phyloP scores from a whole-genome alignment of 169 alveolate genomes.

The Neospora caninum region DNA sequence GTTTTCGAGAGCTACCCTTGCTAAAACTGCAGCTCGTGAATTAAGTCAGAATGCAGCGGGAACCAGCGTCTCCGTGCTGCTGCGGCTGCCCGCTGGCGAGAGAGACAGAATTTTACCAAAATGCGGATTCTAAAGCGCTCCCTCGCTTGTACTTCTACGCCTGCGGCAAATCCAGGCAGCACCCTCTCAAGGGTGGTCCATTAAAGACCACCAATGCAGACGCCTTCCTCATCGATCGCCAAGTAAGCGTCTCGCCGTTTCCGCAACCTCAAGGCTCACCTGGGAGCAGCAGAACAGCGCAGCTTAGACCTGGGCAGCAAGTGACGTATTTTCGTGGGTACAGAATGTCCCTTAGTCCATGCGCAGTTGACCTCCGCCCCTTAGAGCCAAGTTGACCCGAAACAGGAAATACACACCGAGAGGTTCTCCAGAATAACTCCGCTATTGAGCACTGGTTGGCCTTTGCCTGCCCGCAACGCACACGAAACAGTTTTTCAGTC shows the following conservation, averaged over 20 bases:
- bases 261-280: neutral
- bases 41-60: neutral
- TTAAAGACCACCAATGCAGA: constrained; percentile 58
- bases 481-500: too few relatives aligned
- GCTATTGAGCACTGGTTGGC: too few relatives aligned
- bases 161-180: constrained; percentile 67
- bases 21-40: too few relatives aligned
- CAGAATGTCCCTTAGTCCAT: neutral
- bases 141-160: constrained; percentile 10
- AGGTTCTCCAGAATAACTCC: too few relatives aligned
- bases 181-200: constrained; percentile 65
- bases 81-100: constrained; percentile 2
- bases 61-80: constrained; percentile 3
- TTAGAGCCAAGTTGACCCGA: too few relatives aligned
- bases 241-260: constrained; percentile 5
- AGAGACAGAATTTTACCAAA: neutral
- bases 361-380: too few relatives aligned
- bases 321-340: neutral
- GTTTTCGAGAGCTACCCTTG: too few relatives aligned
- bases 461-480: too few relatives aligned
- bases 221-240: constrained; percentile 61
- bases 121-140: neutral
- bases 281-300: constrained; percentile 10
- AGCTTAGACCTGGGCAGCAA: neutral
- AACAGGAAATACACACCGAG: too few relatives aligned